Evolutionary conservation across 257 asterid genomes (phyloP).

Genomic region (Solanum verrucosum): DNA sequence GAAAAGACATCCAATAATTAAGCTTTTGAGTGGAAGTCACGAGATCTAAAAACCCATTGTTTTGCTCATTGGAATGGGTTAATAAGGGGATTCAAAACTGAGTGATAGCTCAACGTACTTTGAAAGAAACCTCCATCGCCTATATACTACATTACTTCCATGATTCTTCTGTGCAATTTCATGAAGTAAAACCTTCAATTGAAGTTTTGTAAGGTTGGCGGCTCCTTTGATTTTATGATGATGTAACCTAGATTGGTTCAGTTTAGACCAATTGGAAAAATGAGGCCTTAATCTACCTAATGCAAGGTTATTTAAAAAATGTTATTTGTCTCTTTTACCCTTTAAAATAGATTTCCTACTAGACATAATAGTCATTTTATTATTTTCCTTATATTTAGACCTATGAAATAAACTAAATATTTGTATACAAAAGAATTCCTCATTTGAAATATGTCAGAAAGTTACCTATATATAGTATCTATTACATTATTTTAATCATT

Average conservation of each 20-base stretch:
- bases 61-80: not conserved
- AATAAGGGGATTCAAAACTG: not conserved
- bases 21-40: not conserved
- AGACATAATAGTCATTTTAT: not conserved
- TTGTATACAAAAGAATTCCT: not conserved
- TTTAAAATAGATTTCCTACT: not conserved
- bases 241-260: not conserved
- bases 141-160: too few relatives aligned
- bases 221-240: too few relatives aligned
- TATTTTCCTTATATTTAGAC: not conserved
- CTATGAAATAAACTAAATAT: not conserved
- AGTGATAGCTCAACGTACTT: too few relatives aligned
- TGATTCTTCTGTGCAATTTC: too few relatives aligned
- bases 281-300: not conserved
- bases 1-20: not conserved
- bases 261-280: not conserved
- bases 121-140: too few relatives aligned
- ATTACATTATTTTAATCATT: too few relatives aligned
- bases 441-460: too few relatives aligned
- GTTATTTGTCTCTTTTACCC: not conserved
- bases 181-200: too few relatives aligned
- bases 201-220: too few relatives aligned
- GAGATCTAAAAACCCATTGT: too few relatives aligned
- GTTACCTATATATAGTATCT: too few relatives aligned
- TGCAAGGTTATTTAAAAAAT: not conserved